phyloP scores from a whole-genome alignment of 768 basidiomycete genomes.

The Peribolospora kevripleyi region DNA sequence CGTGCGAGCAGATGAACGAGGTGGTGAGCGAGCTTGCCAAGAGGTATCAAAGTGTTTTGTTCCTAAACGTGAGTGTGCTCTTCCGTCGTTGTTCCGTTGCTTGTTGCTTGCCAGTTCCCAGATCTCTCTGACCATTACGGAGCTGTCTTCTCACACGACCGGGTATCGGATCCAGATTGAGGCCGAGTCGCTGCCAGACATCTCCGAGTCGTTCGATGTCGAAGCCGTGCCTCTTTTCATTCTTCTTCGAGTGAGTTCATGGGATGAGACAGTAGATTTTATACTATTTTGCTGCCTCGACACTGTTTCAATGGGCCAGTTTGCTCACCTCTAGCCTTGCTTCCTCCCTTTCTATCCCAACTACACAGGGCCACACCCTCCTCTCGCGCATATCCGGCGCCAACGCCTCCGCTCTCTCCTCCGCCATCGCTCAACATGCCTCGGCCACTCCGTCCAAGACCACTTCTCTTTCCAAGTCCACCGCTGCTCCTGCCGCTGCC shows the following conservation, averaged over 20 bases:
- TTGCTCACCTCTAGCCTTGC: background rate
- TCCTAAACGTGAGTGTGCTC: slow-evolving; percentile 35
- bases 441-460: slow-evolving; percentile 13
- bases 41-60: slow-evolving; percentile 42
- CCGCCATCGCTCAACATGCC: slow-evolving; percentile 36
- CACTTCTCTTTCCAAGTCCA: slow-evolving; percentile 7
- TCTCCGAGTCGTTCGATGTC: slow-evolving; percentile 77
- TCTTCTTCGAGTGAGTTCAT: slow-evolving; percentile 41
- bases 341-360: background rate
- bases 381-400: slow-evolving; percentile 56
- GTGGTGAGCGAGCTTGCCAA: slow-evolving; percentile 47
- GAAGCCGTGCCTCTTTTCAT: slow-evolving; percentile 69
- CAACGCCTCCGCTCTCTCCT: slow-evolving; percentile 41
- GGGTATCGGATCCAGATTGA: slow-evolving; percentile 33
- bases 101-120: slow-evolving; percentile 8
- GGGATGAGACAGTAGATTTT: background rate
- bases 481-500: slow-evolving; percentile 10
- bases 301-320: background rate
- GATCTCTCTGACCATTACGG: background rate
- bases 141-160: background rate
- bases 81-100: background rate
- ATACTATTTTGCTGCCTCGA: background rate
- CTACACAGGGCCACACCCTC: slow-evolving; percentile 56
- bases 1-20: slow-evolving; percentile 68
- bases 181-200: slow-evolving; percentile 54